Evolutionary conservation across 805 yeast species (phyloP), one percentile per base, ranked within the genome.

Genomic region (Brettanomyces naardenensis): DNA sequence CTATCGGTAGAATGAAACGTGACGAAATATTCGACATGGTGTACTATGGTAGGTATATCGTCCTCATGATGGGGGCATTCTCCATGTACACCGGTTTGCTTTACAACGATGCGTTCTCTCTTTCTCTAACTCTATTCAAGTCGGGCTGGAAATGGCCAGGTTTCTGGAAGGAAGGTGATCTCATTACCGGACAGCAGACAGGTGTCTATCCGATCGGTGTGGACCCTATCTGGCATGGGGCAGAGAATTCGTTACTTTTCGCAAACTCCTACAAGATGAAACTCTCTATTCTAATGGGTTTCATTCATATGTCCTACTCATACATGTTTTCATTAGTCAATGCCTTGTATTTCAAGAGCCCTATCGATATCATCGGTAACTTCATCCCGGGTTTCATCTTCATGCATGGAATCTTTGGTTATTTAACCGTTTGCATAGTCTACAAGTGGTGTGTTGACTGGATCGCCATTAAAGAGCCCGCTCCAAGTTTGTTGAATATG

Each of bases 1-100:
- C 72, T 45, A 73, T 92, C 37, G 80, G 72, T 19, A 68, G 68
- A 35, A 71, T 78, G 69, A 74, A 80, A 52, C 73, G 89, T 53
- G 97, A 87, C 55, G 98, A 92, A 58, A 87, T 94, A 37, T 86
- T 88, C 53, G 97, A 88, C 54, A 92, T 92, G 97, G 97, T 95
- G 0, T 92, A 70, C 58, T 65, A 79, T 15, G 99, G 99, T 31
- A 77, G 99, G 53, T 92, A 92, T 60, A 87, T 92, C 40, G 64
- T 92, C 36, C 66, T 88, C 43, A 64, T 92, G 43, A 92, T 92
- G 99, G 99, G 99, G 19, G 51, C 73, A 4, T 92, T 92, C 57
- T 89, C 98, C 37, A 85, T 92, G 75, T 90, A 87, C 64, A 92
- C 97, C 1, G 99, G 99, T 4, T 60, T 90, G 45, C 61, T 92